phyloP scores from a whole-genome alignment of 1,284 basidiomycete species.

The Ustilago lituana region DNA sequence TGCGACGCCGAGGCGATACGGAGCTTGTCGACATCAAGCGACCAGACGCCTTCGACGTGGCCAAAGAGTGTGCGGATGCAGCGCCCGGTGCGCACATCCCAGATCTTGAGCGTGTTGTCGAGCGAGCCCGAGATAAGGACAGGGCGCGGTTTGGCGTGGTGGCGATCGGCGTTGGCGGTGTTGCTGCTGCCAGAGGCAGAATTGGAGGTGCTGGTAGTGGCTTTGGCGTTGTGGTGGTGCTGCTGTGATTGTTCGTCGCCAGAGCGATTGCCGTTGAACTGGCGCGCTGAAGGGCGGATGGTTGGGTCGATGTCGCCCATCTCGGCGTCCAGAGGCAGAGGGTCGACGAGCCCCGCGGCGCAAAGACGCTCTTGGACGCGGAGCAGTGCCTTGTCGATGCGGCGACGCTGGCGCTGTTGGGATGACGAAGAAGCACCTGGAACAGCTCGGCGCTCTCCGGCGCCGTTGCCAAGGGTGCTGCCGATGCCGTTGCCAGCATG shows the following conservation, averaged over 20 bases:
- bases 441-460: conserved; percentile 4
- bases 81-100: conserved; percentile 90
- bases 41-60: conserved; percentile 93
- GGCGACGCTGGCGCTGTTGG: conserved; percentile 23
- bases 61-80: conserved; percentile 88
- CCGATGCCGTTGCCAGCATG: conserved; percentile 15
- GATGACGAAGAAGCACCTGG: background rate
- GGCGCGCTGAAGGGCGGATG: background rate
- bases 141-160: conserved; percentile 64
- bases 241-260: conserved; percentile 14
- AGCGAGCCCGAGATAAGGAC: conserved; percentile 88
- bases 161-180: conserved; percentile 6
- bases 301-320: conserved; percentile 60
- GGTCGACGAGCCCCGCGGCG: conserved; percentile 57
- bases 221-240: background rate
- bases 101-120: conserved; percentile 95
- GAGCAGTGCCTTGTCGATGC: conserved; percentile 56
- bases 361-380: conserved; percentile 56
- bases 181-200: too few species aligned
- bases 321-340: conserved; percentile 59
- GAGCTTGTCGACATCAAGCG: conserved; percentile 88
- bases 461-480: too few species aligned
- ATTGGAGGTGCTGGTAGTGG: background rate
- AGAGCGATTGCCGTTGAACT: conserved; percentile 6
- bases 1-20: conserved; percentile 91